phyloP scores from a whole-genome alignment of 106 monocot species.

The Dendrobium officinale region DNA sequence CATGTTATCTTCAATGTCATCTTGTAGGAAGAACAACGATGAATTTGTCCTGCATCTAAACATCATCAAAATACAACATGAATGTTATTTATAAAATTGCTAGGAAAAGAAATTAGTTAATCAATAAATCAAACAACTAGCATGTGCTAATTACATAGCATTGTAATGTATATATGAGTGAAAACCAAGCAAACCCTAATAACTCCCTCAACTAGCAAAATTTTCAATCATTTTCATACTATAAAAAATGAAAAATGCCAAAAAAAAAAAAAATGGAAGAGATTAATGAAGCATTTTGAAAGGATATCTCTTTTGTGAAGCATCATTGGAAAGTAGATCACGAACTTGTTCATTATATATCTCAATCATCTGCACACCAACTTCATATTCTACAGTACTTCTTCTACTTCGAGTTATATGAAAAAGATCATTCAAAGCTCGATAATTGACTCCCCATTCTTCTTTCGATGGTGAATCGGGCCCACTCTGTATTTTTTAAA shows the following conservation, averaged over 20 bases:
- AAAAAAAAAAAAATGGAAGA: neutral
- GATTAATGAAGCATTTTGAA: neutral
- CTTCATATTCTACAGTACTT: constrained; percentile 38
- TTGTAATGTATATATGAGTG: neutral
- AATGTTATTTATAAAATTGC: neutral
- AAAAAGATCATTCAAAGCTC: constrained; percentile 77
- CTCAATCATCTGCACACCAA: constrained; percentile 81
- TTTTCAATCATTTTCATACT: neutral
- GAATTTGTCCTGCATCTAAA: no score
- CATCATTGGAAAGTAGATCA: constrained; percentile 59
- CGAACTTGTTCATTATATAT: constrained; percentile 85
- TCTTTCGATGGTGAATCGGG: constrained; percentile 45
- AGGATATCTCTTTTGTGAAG: constrained; percentile 80
- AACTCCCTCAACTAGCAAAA: neutral
- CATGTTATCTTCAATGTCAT: neutral
- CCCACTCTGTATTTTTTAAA: constrained; percentile 29
- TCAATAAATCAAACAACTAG: neutral
- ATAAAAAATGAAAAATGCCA: neutral
- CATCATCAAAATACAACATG: no score
- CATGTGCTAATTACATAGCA: neutral
- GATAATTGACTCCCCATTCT: constrained; percentile 71
- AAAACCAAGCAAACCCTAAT: neutral
- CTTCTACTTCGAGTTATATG: constrained; percentile 44
- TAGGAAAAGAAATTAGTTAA: neutral
- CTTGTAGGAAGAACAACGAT: neutral